Conservation (phyloP, 2,329 filamentous ascomycete genomes). For the Cephalotrichum gorgonifer region DNA sequence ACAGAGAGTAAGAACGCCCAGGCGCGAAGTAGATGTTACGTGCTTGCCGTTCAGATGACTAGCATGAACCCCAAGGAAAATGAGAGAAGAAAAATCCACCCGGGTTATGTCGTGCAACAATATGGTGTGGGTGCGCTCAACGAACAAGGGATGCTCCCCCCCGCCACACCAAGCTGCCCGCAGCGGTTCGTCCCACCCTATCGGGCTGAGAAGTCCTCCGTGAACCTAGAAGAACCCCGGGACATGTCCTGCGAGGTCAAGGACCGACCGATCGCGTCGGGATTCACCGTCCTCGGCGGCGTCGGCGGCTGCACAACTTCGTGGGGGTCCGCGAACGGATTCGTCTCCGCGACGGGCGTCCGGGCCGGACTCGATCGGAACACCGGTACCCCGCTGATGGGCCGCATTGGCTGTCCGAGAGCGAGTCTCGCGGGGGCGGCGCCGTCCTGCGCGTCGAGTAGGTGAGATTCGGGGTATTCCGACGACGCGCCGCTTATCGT, state of each 20-base stretch:
- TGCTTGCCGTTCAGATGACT: too few species aligned
- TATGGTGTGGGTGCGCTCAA: too few species aligned
- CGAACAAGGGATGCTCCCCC: too few species aligned
- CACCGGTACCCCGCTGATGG: conserved; percentile 48
- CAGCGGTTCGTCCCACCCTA: neutral
- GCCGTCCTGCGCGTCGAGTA: conserved; percentile 23
- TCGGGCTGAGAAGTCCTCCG: conserved; percentile 22
- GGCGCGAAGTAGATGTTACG: too few species aligned
- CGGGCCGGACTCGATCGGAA: conserved; percentile 56
- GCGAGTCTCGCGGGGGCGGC: conserved; percentile 29
- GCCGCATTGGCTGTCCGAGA: conserved; percentile 47
- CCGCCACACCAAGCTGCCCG: neutral
- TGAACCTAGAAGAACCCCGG: conserved; percentile 25
- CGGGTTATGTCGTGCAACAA: too few species aligned
- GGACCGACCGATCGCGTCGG: conserved; percentile 27
- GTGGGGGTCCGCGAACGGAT: conserved; percentile 30
- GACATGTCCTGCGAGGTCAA: conserved; percentile 22
- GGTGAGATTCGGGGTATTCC: conserved; percentile 7
- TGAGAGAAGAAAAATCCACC: too few species aligned
- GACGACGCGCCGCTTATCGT: conserved; percentile 25
- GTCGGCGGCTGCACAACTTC: conserved; percentile 13
- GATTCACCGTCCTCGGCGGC: conserved; percentile 8
- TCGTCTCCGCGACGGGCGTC: conserved; percentile 47
- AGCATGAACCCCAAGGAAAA: too few species aligned
- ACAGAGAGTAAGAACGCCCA: too few species aligned